Base-by-base conservation (phyloP, 192 early-diverging fungal species). In the Coemansia sp. region DNA sequence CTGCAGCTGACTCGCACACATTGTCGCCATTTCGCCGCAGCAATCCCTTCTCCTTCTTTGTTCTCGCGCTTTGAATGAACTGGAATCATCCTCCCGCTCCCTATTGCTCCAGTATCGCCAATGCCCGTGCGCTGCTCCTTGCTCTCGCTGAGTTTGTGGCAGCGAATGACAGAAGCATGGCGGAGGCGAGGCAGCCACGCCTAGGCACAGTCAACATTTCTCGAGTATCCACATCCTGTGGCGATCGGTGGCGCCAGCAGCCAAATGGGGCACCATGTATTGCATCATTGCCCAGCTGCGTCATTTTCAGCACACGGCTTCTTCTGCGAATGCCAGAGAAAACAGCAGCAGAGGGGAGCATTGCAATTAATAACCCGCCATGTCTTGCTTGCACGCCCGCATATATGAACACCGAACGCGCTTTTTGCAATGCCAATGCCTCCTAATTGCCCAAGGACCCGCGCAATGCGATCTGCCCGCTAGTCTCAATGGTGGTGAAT, bases 161-260 rank as follows among this genome's bases (percentile, higher is more conserved):
- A 22, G 26, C 46, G 15, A 27, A n/a, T 24, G 4, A 24, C 46
- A 50, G 46, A 27, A 50, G 46, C 46, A 50, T n/a, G 14, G 46
- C 10, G 29, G 29, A 2, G 7, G 29, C 29, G 29, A 32, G 29
- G 29, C 29, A 32, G 29, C 29, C 29, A 32, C 7, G 29, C 3
- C 29, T 7, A 32, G 7, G 29, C 29, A 2, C 29, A 32, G 29
- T 32, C 29, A 7, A 50, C 19, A 50, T n/a, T n/a, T n/a, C n/a
- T n/a, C n/a, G n/a, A n/a, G n/a, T n/a, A n/a, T 14, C 24, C 46
- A 24, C 22, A 22, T 24, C 46, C 27, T 22, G 46, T 50, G 46
- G 46, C 46, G 46, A 50, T 50, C 46, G 46, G 46, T 50, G 46
- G 46, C 46, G 46, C 22, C 46, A 50, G 24, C 46, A 50, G 46